These are phyloP conservation scores for Porcisia hertigi DNA, from an alignment of 208 protist species.

Conservation along the genomic window DNA sequence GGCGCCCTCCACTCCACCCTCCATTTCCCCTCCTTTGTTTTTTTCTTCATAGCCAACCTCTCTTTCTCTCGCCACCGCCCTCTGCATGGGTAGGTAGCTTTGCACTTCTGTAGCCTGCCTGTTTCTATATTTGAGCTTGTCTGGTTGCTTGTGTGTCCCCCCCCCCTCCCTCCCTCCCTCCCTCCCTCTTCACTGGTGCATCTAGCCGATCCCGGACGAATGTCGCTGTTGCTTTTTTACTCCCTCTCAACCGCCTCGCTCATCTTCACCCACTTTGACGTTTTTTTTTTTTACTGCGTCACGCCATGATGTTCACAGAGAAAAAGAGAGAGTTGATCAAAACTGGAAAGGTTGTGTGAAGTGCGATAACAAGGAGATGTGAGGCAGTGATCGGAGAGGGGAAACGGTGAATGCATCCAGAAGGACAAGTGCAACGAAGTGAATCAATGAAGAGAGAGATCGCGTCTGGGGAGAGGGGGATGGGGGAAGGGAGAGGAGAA, in stretches of 20 bases:
- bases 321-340: neutral
- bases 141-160: neutral
- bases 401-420: neutral
- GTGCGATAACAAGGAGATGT: neutral
- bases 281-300: too few relatives aligned
- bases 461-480: neutral
- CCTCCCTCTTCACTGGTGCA: too few relatives aligned
- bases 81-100: neutral
- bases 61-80: neutral
- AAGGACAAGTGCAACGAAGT: neutral
- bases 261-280: too few relatives aligned
- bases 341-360: neutral
- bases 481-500: too few relatives aligned
- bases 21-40: neutral
- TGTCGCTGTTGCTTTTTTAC: too few relatives aligned
- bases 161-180: too few relatives aligned
- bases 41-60: neutral
- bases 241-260: too few relatives aligned
- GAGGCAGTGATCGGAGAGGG: neutral
- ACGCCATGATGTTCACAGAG: neutral
- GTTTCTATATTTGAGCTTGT: conserved; percentile 2
- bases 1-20: too few relatives aligned
- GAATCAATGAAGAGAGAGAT: neutral
- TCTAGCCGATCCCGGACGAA: too few relatives aligned
- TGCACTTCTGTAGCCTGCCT: neutral